A percentile compares a stretch with the other conserved stretches of the same genome.
Evolutionary conservation across 2,329 filamentous ascomycete species (phyloP).

Genomic region (Davidsoniella eucalypti): DNA sequence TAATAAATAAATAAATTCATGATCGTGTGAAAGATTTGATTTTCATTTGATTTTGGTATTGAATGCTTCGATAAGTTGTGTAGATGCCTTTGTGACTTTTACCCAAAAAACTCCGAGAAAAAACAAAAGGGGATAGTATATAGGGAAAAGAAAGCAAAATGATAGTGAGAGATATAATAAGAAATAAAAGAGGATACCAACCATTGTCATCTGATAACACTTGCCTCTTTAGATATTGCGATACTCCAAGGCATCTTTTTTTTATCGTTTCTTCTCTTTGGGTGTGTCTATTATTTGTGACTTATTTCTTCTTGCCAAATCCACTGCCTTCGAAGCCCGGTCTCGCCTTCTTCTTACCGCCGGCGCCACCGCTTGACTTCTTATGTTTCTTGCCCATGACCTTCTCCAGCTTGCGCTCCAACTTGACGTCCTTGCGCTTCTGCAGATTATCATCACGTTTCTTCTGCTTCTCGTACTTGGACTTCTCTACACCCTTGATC

Average conservation of each 20-base stretch:
- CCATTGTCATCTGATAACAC: neutral
- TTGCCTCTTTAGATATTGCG: too few relatives aligned
- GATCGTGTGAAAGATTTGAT: too few relatives aligned
- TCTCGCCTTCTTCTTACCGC: slow-evolving; percentile 11
- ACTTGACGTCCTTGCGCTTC: slow-evolving; percentile 59
- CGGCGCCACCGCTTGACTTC: slow-evolving; percentile 1
- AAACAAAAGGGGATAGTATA: neutral
- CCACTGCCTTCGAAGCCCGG: slow-evolving; percentile 12
- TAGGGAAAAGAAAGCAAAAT: neutral
- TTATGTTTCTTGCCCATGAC: slow-evolving; percentile 12
- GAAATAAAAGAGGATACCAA: neutral
- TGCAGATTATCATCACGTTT: slow-evolving; percentile 68
- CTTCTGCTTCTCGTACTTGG: slow-evolving; percentile 62
- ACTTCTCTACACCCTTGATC: slow-evolving; percentile 53
- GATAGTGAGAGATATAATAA: neutral
- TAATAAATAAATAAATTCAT: too few relatives aligned
- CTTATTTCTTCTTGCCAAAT: slow-evolving; percentile 13
- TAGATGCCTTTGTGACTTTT: too few relatives aligned
- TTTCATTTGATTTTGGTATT: too few relatives aligned
- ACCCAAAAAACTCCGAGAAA: neutral
- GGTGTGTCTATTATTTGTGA: too few relatives aligned
- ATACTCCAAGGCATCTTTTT: too few relatives aligned
- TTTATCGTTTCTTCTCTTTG: too few relatives aligned
- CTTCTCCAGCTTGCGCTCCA: slow-evolving; percentile 36
- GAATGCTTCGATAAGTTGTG: too few relatives aligned